These are phyloP conservation scores for Musa balbisiana DNA, from an alignment of 202 grass and related monocot genomes.

Conservation along the genomic window DNA sequence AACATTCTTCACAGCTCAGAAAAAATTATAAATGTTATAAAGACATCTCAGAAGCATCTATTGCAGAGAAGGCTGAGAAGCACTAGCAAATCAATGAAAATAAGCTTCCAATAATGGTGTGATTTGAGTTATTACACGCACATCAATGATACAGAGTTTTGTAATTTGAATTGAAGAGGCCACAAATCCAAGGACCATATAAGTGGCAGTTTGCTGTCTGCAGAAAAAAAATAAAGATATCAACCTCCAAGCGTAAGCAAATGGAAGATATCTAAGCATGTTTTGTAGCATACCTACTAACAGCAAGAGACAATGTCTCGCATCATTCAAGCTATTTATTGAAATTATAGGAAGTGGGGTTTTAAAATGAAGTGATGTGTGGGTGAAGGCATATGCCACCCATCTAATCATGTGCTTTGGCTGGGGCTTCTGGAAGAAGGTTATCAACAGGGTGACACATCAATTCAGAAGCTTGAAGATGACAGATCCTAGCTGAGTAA, in stretches of 20 bases:
- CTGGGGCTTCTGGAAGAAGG: slow-evolving; percentile 70
- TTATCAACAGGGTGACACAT: slow-evolving; percentile 64
- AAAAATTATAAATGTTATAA: too few species aligned
- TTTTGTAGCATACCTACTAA: slow-evolving; percentile 50
- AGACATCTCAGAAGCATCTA: neutral
- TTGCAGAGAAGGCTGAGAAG: neutral
- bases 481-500: neutral
- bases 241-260: neutral
- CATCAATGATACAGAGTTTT: neutral
- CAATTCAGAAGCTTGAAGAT: slow-evolving; percentile 30
- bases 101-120: neutral
- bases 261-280: too few species aligned
- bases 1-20: too few species aligned
- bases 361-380: slow-evolving; percentile 85
- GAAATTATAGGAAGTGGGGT: slow-evolving; percentile 64
- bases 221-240: neutral
- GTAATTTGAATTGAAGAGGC: neutral
- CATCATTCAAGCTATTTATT: slow-evolving; percentile 61
- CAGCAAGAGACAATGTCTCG: slow-evolving; percentile 64
- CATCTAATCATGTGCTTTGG: slow-evolving; percentile 74
- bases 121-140: neutral
- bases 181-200: neutral
- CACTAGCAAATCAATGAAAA: too few species aligned
- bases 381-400: slow-evolving; percentile 70
- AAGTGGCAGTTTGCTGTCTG: neutral